Base-by-base conservation (phyloP, 345 rosid genomes). In the Alliaria petiolata region DNA sequence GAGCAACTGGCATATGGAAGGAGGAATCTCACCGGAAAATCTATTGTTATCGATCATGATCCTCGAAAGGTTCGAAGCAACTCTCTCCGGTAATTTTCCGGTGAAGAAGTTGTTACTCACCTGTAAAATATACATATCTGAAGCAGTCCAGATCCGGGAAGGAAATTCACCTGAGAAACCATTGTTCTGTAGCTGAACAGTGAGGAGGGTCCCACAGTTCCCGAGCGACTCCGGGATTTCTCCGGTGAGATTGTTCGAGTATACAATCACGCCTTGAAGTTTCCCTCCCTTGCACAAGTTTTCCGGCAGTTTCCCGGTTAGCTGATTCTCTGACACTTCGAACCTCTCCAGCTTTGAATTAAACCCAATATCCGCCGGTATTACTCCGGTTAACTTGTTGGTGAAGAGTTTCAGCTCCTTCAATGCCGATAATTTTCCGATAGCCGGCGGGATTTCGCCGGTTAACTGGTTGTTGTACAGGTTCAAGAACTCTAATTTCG, bases 111-210 rank as follows among this genome's bases (percentile, higher is more conserved):
- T 95, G 66, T 82, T 61, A 59, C 93, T 84, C 36, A 95, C 55
- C 82, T 61, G 71, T 68, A 95, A 40, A 70, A 76, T 79, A 14
- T 79, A 82, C 77, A 95, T 42, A 31, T 78, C 76, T 78, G 17
- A 22, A 46, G 77, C 70, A 10, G 83, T 82, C 99, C 99, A 95
- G 42, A 95, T 60, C 11, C 87, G 82, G 0, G 71, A 36, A 54
- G 99, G 99, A 72, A 95, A 70, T 77, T 85, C 86, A 10, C 99
- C 96, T 3, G 89, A 86, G 80, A 95, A 88, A 16, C 51, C 69
- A 86, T 95, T 95, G 67, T 76, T 62, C 38, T 81, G 81, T 56
- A 95, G 86, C 80, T 86, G 89, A 81, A 91, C 61, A 0, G 91
- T 77, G 31, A 55, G 71, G 79, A 95, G 74, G 35, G 81, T 61